A percentile compares a stretch with the other conserved stretches of the same genome.
Conservation (phyloP, 495 filamentous ascomycete genomes). For the Hypoxylon lienhwacheense region DNA sequence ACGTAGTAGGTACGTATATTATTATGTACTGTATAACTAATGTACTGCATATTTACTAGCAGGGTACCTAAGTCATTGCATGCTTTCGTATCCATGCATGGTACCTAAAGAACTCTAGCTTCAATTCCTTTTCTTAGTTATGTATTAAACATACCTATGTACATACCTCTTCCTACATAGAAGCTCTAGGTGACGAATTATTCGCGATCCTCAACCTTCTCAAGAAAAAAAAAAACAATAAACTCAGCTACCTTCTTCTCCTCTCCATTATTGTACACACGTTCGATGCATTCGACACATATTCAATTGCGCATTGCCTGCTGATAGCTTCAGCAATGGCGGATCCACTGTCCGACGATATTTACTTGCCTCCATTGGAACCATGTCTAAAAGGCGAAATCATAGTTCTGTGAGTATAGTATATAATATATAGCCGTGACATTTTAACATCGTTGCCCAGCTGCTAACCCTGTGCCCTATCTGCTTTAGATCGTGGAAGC, state of each 20-base stretch:
- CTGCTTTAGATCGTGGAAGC: conserved; percentile 70
- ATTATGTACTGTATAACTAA: too few species aligned
- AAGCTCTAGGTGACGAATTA: neutral
- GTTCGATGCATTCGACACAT: conserved; percentile 37
- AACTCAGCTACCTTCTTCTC: too few species aligned
- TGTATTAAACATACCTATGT: neutral
- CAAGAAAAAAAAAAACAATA: conserved; percentile 18
- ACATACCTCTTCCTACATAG: too few species aligned
- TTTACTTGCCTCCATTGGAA: conserved; percentile 53
- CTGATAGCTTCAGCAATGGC: conserved; percentile 70
- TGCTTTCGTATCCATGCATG: too few species aligned
- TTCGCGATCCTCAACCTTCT: conserved; percentile 23
- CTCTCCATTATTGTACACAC: conserved; percentile 34
- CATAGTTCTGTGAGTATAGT: conserved; percentile 45
- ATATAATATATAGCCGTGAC: neutral
- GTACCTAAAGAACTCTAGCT: too few species aligned
- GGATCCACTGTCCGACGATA: conserved; percentile 50
- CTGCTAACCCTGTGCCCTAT: conserved; percentile 32
- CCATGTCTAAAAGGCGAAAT: conserved; percentile 51
- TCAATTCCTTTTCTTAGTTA: conserved; percentile 1
- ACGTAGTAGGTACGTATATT: too few species aligned
- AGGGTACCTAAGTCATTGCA: too few species aligned
- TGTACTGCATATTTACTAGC: too few species aligned
- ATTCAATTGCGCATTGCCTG: conserved; percentile 43
- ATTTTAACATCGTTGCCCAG: neutral